Base-by-base conservation (phyloP, 345 rosid genomes). In the Aquilaria sinensis region DNA sequence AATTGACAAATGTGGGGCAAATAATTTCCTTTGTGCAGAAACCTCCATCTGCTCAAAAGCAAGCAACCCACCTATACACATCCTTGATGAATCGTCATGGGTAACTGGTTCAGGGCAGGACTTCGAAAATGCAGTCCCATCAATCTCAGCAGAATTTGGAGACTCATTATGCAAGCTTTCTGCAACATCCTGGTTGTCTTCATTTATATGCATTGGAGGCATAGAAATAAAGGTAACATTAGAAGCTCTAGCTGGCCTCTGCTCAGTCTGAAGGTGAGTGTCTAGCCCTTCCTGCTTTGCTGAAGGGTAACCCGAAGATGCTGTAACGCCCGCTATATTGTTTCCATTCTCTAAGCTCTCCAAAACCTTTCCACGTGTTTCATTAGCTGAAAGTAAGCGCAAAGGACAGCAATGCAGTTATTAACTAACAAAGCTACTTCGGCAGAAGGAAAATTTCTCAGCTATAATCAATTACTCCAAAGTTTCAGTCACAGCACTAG, bases 151-250 rank as follows among this genome's bases (percentile, higher is more conserved):
- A n/a, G 73, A 71, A 53, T 70, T 41, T 12, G 57, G 9, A 10
- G 51, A 47, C 56, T 65, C 70, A 13, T 60, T 63, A 49, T 10
- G 74, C 59, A 47, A 46, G 46, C 56, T 60, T 51, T 31, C 37
- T 6, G 31, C 13, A 62, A n/a, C 67, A 61, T n/a, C 64, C 52
- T 13, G 13, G 11, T 70, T 72, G 45, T 10, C 53, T 53, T 67
- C 74, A 37, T 74, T 72, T 30, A 77, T 52, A 65, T 58, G 85
- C 89, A 85, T 68, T n/a, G 80, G 57, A 12, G 92, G 94, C 96
- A 88, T 72, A 34, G 97, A 93, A 69, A 45, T 72, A 73, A 81
- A 84, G 50, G 71, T 70, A 34, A 73, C 65, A 64, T 75, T 56
- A 1, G 80, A 80, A n/a, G 81, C 80, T 52, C 65, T 62, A 45